These are phyloP conservation scores for Rhodotorula toruloides DNA, from an alignment of 768 basidiomycete genomes.

Conservation along the genomic window DNA sequence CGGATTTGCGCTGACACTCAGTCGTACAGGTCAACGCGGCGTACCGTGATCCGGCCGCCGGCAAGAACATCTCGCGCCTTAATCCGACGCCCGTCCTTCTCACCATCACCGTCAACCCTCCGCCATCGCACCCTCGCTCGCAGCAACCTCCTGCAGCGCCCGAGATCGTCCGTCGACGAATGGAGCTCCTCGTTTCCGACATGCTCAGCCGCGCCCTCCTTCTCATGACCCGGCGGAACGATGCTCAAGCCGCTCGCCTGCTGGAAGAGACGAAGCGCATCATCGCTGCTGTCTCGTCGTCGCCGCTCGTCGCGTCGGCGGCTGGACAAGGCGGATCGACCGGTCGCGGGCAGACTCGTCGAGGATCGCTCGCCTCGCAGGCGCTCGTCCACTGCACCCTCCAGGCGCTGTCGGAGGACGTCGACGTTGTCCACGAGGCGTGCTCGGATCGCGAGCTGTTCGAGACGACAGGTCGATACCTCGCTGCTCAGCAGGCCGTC, in stretches of 20 bases:
- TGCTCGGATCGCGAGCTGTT: slow-evolving; percentile 85
- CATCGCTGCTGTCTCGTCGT: slow-evolving; percentile 64
- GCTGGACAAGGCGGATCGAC: background rate
- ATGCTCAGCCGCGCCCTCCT: slow-evolving; percentile 95
- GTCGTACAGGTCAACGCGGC: slow-evolving; percentile 63
- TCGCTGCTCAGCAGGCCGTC: slow-evolving; percentile 98
- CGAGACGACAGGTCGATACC: slow-evolving; percentile 87
- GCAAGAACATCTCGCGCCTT: slow-evolving; percentile 76
- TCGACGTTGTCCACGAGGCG: slow-evolving; percentile 79
- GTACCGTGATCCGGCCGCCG: slow-evolving; percentile 83
- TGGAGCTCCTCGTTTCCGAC: slow-evolving; percentile 93
- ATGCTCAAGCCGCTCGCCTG: slow-evolving; percentile 81
- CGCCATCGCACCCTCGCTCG: slow-evolving; percentile 19
- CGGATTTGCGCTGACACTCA: too few relatives aligned
- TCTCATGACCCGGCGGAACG: slow-evolving; percentile 84
- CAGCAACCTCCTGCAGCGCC: slow-evolving; percentile 58
- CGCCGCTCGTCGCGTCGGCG: background rate
- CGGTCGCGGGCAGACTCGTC: background rate
- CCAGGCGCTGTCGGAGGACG: slow-evolving; percentile 76
- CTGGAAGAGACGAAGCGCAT: slow-evolving; percentile 65
- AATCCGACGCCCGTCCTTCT: slow-evolving; percentile 82
- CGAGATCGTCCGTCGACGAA: slow-evolving; percentile 81
- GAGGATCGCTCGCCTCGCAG: slow-evolving; percentile 12
- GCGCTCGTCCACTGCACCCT: slow-evolving; percentile 54
- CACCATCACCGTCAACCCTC: slow-evolving; percentile 80